Percentiles rank a stretch among this genome's conserved stretches.
Conservation (phyloP, 345 rosid genomes). For the Rhodamnia rubescens region DNA sequence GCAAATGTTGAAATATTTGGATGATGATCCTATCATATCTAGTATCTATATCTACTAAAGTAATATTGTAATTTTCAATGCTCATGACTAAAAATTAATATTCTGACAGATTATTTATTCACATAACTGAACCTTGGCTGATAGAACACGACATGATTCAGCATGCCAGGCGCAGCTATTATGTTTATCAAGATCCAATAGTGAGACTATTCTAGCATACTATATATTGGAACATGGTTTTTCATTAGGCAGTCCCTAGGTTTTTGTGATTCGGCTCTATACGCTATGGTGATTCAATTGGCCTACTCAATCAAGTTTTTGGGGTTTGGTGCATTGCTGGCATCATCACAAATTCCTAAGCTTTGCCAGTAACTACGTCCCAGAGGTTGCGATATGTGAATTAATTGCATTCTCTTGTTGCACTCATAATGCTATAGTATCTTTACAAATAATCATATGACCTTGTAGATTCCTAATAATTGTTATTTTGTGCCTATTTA, state of each 20-base stretch:
- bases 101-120: not conserved
- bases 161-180: not conserved
- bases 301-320: not conserved
- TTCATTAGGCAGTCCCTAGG: not conserved
- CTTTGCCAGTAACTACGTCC: not conserved
- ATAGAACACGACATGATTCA: not conserved
- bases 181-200: not conserved
- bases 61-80: not conserved
- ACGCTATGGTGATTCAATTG: too few species aligned
- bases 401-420: not conserved
- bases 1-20: too few species aligned
- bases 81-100: not conserved
- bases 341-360: not conserved
- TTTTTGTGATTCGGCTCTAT: not conserved
- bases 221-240: too few species aligned
- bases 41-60: too few species aligned
- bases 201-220: not conserved
- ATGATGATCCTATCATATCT: too few species aligned
- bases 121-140: not conserved
- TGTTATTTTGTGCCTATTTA: not conserved
- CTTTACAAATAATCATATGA: not conserved
- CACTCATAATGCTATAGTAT: not conserved
- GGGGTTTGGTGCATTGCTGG: not conserved
- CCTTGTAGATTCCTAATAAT: not conserved
- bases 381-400: not conserved